phyloP scores from a whole-genome alignment of 2,329 filamentous ascomycete genomes.

The Didymosphaeria variabile region DNA sequence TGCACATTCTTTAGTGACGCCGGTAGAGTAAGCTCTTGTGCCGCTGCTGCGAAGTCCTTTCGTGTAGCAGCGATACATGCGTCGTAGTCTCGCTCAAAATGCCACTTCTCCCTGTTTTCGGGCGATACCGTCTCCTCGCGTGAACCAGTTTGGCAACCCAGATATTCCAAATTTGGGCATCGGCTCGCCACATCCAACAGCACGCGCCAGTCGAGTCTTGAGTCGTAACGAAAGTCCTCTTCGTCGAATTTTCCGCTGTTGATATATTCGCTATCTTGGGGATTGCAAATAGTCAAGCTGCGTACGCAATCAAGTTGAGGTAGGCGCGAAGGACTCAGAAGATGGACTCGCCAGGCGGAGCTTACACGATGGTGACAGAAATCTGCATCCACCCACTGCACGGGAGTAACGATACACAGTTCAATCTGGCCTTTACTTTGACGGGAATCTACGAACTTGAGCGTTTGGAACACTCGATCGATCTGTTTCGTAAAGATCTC shows the following conservation, averaged over 20 bases:
- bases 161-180: conserved; percentile 3
- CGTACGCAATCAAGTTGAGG: neutral
- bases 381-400: neutral
- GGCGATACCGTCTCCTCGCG: neutral
- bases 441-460: neutral
- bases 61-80: neutral
- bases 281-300: neutral
- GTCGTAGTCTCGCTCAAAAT: neutral
- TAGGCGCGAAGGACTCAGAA: neutral
- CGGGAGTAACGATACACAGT: neutral
- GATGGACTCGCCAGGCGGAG: neutral
- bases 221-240: neutral
- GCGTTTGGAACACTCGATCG: neutral
- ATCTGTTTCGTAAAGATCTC: conserved; percentile 5
- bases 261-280: neutral
- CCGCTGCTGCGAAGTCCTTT: neutral
- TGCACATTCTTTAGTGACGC: neutral
- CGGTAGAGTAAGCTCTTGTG: neutral
- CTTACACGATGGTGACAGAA: conserved; percentile 2
- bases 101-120: neutral
- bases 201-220: conserved; percentile 6
- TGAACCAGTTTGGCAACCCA: neutral
- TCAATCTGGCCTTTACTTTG: neutral
- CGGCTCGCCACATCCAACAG: neutral
- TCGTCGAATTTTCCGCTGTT: neutral